A percentile compares a stretch with the other conserved stretches of the same genome.
Evolutionary conservation across 2,329 filamentous ascomycete species (phyloP).

Genomic region (Passalora sequoiae): DNA sequence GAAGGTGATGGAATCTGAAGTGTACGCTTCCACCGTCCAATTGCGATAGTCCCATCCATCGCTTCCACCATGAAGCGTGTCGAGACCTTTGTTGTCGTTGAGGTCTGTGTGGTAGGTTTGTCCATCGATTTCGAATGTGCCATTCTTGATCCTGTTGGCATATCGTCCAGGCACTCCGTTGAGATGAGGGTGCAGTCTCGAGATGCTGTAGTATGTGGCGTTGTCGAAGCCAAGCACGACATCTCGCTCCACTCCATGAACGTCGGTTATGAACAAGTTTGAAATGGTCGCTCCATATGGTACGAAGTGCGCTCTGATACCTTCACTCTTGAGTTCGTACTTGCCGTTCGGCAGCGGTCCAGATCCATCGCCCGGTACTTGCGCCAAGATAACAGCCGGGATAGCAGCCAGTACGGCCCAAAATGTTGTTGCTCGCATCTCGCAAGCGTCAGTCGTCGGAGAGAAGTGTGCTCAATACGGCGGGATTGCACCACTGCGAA

Average conservation of each 20-base stretch:
- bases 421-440: neutral
- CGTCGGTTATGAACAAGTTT: slow-evolving; percentile 66
- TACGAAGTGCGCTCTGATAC: slow-evolving; percentile 65
- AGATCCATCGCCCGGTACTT: neutral
- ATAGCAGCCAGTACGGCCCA: neutral
- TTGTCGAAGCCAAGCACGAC: slow-evolving; percentile 72
- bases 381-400: neutral
- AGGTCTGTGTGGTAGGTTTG: slow-evolving; percentile 43
- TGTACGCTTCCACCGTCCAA: slow-evolving; percentile 68
- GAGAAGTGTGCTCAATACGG: too few relatives aligned
- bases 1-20: slow-evolving; percentile 65
- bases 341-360: slow-evolving; percentile 45
- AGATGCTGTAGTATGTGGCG: slow-evolving; percentile 62
- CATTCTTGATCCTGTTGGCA: slow-evolving; percentile 76
- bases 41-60: slow-evolving; percentile 59
- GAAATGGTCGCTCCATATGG: slow-evolving; percentile 69
- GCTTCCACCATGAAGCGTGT: slow-evolving; percentile 50
- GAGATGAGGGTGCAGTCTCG: slow-evolving; percentile 64
- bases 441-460: too few relatives aligned
- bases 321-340: slow-evolving; percentile 64
- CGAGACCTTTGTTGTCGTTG: slow-evolving; percentile 46
- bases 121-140: slow-evolving; percentile 49
- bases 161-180: slow-evolving; percentile 69
- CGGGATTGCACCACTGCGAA: too few relatives aligned
- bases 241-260: slow-evolving; percentile 63